Evolutionary conservation across 1,139 yeast species (phyloP).

Genomic region (Lodderomyces elongisporus): DNA sequence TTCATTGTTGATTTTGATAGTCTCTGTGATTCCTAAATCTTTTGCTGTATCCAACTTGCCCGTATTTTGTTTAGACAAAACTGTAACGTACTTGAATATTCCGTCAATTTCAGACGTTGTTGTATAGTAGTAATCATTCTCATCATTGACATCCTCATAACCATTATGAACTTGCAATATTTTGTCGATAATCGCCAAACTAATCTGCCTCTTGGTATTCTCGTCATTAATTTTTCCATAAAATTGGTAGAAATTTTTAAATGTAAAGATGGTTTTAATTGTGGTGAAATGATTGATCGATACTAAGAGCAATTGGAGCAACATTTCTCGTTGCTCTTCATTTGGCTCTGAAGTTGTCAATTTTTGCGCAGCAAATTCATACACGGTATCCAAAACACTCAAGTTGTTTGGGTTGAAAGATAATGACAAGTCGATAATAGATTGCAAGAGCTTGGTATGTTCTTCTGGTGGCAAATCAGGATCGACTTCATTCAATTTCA

Average conservation of each 20-base stretch:
- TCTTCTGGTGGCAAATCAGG: slow-evolving; percentile 66
- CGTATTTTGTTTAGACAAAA: slow-evolving; percentile 32
- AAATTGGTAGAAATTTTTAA: slow-evolving; percentile 40
- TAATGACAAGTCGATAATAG: slow-evolving; percentile 59
- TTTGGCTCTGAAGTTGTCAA: slow-evolving; percentile 17
- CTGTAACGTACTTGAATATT: slow-evolving; percentile 38
- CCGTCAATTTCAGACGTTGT: slow-evolving; percentile 37
- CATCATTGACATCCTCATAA: slow-evolving; percentile 7
- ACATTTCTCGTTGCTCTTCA: slow-evolving; percentile 27
- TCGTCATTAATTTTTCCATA: slow-evolving; percentile 27
- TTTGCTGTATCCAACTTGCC: slow-evolving; percentile 28
- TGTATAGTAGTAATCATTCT: slow-evolving; percentile 18
- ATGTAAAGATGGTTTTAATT: slow-evolving; percentile 23
- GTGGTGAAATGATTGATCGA: slow-evolving; percentile 48
- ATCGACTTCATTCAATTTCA: slow-evolving; percentile 47
- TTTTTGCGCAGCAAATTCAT: slow-evolving; percentile 53
- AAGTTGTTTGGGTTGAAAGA: slow-evolving; percentile 62
- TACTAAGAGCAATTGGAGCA: slow-evolving; percentile 51
- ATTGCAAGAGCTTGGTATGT: slow-evolving; percentile 58
- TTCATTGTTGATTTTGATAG: slow-evolving; percentile 29
- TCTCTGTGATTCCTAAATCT: slow-evolving; percentile 33
- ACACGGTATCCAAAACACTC: slow-evolving; percentile 58
- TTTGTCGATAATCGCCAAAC: slow-evolving; percentile 40
- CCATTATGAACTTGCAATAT: slow-evolving; percentile 17
- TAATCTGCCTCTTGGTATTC: slow-evolving; percentile 33